phyloP scores from a whole-genome alignment of 2,329 filamentous ascomycete species.

The Fusarium albosuccineum region DNA sequence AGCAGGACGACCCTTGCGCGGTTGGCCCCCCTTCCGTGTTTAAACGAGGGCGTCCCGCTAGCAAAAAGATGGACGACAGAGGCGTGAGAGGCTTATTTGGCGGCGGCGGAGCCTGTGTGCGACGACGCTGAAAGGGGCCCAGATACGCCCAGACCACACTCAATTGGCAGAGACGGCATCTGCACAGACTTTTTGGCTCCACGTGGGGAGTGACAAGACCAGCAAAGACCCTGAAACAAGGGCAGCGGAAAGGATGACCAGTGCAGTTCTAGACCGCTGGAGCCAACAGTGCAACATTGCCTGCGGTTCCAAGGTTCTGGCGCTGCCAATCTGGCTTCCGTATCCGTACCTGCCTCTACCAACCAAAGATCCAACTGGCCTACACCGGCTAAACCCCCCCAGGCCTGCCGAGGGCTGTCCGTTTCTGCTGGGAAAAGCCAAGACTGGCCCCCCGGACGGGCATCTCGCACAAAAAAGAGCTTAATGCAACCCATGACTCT shows the following conservation, averaged over 20 bases:
- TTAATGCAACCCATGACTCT: constrained; percentile 28
- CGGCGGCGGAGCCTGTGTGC: too few relatives aligned
- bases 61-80: neutral
- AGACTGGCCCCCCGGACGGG: too few relatives aligned
- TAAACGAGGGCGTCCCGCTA: constrained; percentile 13
- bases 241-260: neutral
- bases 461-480: constrained; percentile 15
- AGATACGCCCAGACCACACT: constrained; percentile 23
- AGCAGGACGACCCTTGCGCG: constrained; percentile 14
- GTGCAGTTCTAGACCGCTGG: constrained; percentile 1
- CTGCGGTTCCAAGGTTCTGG: too few relatives aligned
- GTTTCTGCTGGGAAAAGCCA: too few relatives aligned
- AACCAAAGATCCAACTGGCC: too few relatives aligned
- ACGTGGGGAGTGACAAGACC: neutral
- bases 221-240: constrained; percentile 29
- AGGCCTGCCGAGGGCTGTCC: too few relatives aligned
- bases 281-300: too few relatives aligned
- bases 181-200: neutral
- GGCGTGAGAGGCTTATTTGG: too few relatives aligned
- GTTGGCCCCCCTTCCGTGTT: too few relatives aligned
- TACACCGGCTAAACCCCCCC: too few relatives aligned
- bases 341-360: too few relatives aligned
- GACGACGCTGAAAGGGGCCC: neutral
- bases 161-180: constrained; percentile 9
- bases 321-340: neutral